phyloP scores from a whole-genome alignment of 768 basidiomycete species.

The Serendipita indica region DNA sequence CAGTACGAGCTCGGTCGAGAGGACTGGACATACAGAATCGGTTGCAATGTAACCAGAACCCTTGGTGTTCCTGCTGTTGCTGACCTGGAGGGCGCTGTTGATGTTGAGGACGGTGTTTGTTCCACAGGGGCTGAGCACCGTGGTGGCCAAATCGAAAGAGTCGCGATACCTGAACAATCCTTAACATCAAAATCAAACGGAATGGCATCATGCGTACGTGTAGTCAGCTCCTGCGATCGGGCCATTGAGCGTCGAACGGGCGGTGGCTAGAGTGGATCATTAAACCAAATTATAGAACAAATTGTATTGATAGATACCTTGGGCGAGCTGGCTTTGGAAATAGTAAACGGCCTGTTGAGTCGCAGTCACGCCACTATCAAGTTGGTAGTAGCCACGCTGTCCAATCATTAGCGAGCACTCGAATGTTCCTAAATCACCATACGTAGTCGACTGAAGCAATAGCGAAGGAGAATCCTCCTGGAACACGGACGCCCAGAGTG shows the following conservation, averaged over 20 bases:
- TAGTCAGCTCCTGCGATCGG: not conserved
- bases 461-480: conserved; percentile 8
- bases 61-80: not conserved
- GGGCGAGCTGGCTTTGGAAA: conserved; percentile 5
- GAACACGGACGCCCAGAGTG: conserved; percentile 1
- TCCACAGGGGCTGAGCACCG: conserved; percentile 3
- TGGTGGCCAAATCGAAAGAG: not conserved
- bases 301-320: not conserved
- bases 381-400: not conserved
- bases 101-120: conserved; percentile 4
- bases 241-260: not conserved
- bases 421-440: not conserved
- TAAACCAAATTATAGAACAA: not conserved
- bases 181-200: too few relatives aligned
- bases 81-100: not conserved
- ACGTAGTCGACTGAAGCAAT: not conserved
- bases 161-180: too few relatives aligned
- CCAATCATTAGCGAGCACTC: not conserved
- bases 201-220: too few relatives aligned
- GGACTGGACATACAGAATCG: not conserved
- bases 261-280: not conserved
- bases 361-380: not conserved
- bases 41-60: not conserved
- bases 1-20: not conserved
- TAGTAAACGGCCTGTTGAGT: not conserved